These are phyloP conservation scores for Erysiphe neolycopersici DNA, from an alignment of 2,329 filamentous ascomycete genomes.

Conservation along the genomic window DNA sequence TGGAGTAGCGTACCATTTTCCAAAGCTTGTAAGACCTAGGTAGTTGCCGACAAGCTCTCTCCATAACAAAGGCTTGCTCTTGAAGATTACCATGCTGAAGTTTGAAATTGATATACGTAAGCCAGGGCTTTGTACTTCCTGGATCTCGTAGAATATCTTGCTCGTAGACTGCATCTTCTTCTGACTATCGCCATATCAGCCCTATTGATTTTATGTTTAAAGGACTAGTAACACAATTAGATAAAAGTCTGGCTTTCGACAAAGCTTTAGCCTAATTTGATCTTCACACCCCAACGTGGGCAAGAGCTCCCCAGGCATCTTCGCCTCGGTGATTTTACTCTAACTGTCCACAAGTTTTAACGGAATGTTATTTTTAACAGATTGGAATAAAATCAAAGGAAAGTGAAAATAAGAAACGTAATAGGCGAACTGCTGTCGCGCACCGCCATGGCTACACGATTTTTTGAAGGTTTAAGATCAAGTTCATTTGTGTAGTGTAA, in stretches of 20 bases:
- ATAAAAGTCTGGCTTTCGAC: slow-evolving; percentile 13
- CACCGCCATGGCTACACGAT: too few relatives aligned
- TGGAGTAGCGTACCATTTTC: slow-evolving; percentile 44
- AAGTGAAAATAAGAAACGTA: too few relatives aligned
- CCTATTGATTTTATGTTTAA: not conserved
- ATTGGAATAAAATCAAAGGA: too few relatives aligned
- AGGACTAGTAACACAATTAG: slow-evolving; percentile 12
- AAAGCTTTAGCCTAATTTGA: slow-evolving; percentile 10
- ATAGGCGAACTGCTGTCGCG: too few relatives aligned
- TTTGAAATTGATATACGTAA: slow-evolving; percentile 84
- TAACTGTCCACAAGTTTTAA: too few relatives aligned
- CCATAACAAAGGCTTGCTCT: slow-evolving; percentile 70
- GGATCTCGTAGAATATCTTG: slow-evolving; percentile 76
- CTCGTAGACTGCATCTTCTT: slow-evolving; percentile 87
- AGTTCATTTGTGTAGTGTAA: too few relatives aligned
- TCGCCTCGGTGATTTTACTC: slow-evolving; percentile 6
- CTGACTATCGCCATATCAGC: slow-evolving; percentile 25
- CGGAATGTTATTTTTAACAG: too few relatives aligned
- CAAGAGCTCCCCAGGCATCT: slow-evolving; percentile 15
- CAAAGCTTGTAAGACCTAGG: slow-evolving; percentile 94
- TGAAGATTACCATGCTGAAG: slow-evolving; percentile 56
- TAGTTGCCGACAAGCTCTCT: slow-evolving; percentile 69
- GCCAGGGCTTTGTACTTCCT: slow-evolving; percentile 75
- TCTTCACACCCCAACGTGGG: slow-evolving; percentile 13
- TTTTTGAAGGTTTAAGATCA: too few relatives aligned